Conservation (phyloP, 805 yeast species). For the Saccharomyces eubayanus region DNA sequence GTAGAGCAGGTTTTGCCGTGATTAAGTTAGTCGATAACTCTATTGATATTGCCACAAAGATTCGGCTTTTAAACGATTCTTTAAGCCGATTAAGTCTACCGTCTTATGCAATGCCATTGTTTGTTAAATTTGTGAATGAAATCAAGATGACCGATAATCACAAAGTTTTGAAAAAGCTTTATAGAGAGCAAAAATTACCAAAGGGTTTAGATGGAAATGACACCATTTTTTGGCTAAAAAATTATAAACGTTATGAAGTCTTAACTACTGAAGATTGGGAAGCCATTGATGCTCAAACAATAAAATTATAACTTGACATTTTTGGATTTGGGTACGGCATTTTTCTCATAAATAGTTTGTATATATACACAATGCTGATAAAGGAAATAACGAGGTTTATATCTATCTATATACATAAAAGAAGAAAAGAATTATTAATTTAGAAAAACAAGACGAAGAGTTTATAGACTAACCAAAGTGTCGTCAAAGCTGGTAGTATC, state of each 20-base stretch:
- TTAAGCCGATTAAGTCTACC: constrained; percentile 49
- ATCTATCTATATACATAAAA: not conserved
- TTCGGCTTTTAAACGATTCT: constrained; percentile 33
- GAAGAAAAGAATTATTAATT: not conserved
- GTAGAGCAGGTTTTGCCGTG: constrained; percentile 88
- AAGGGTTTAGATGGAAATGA: constrained; percentile 55
- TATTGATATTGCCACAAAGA: constrained; percentile 9
- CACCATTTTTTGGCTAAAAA: constrained; percentile 61
- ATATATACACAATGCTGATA: not conserved
- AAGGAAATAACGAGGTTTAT: not conserved
- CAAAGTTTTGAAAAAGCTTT: constrained; percentile 64
- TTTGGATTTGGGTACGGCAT: not conserved
- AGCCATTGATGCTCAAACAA: constrained; percentile 23
- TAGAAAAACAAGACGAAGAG: not conserved
- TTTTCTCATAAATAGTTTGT: not conserved
- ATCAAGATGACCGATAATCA: constrained; percentile 72
- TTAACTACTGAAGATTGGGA: constrained; percentile 54
- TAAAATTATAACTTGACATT: constrained; percentile 15
- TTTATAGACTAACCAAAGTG: not conserved
- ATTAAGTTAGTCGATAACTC: constrained; percentile 41
- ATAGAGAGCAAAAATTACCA: constrained; percentile 62
- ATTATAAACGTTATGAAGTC: constrained; percentile 41
- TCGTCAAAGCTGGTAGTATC: constrained; percentile 11
- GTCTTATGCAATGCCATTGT: constrained; percentile 77
- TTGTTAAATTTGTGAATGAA: constrained; percentile 55